A percentile compares a stretch with the other conserved stretches of the same genome.
phyloP scores from a whole-genome alignment of 441 rosid genomes.

The Metrosideros polymorpha region DNA sequence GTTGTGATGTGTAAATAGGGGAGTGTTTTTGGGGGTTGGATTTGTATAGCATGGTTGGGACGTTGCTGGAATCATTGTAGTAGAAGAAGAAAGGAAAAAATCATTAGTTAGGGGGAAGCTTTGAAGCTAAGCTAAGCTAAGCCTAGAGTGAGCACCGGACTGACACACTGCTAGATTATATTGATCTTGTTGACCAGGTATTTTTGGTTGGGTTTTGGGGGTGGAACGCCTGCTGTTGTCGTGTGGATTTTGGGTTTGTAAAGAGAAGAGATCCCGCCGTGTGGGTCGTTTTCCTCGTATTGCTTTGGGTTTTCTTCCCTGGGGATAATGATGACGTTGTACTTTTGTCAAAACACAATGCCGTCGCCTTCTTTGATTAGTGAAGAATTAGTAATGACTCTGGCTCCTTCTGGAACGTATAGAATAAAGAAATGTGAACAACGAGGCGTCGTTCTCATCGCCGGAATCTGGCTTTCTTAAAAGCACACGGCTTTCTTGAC shows the following conservation, averaged over 20 bases:
- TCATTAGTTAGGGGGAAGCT: background rate
- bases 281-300: constrained; percentile 20
- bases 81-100: constrained; percentile 5
- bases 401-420: background rate
- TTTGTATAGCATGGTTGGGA: constrained; percentile 49
- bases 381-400: background rate
- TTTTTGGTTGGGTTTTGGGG: background rate
- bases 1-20: constrained; percentile 32
- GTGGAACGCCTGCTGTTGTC: constrained; percentile 6
- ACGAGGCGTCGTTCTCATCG: background rate
- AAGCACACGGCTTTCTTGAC: too few species aligned
- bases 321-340: background rate
- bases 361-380: background rate
- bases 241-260: constrained; percentile 8
- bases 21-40: constrained; percentile 21
- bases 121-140: background rate
- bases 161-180: constrained; percentile 9
- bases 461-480: background rate
- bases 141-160: constrained; percentile 15
- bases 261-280: background rate
- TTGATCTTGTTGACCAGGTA: background rate
- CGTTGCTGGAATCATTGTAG: constrained; percentile 7
- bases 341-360: background rate
- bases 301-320: constrained; percentile 12
- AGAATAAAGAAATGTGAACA: background rate